Evolutionary conservation across 2,329 filamentous ascomycete genomes (phyloP).

Genomic region (Sarocladiaceae sp.): DNA sequence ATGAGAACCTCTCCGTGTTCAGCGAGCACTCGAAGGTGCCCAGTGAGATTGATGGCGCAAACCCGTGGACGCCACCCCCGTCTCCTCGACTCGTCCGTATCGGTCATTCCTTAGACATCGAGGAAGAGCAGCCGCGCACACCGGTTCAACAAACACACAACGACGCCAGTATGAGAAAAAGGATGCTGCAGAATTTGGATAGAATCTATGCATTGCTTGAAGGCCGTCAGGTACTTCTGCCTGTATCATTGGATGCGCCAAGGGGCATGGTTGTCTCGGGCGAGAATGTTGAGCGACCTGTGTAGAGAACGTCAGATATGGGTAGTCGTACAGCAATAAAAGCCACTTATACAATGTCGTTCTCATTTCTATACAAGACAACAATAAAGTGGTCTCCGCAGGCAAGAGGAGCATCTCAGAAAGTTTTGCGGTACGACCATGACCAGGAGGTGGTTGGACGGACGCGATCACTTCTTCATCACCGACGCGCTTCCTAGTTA

Average conservation of each 20-base stretch:
- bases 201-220: not conserved
- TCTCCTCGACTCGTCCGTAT: slow-evolving; percentile 10
- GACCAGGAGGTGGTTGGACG: no score
- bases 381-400: no score
- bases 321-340: no score
- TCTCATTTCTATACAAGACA: no score
- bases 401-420: no score
- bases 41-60: not conserved
- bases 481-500: no score
- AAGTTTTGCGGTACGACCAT: no score
- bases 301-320: no score
- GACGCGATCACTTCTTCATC: no score
- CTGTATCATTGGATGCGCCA: slow-evolving; percentile 38
- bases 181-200: slow-evolving; percentile 10
- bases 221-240: not conserved
- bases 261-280: slow-evolving; percentile 53
- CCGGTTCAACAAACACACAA: not conserved
- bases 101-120: not conserved
- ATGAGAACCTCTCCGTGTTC: slow-evolving; percentile 17
- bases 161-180: not conserved
- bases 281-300: slow-evolving; percentile 45
- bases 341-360: no score
- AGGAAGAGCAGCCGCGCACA: not conserved
- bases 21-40: not conserved
- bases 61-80: slow-evolving; percentile 17